Conservation (phyloP, 768 basidiomycete genomes). For the Lactifluus echinatus region DNA sequence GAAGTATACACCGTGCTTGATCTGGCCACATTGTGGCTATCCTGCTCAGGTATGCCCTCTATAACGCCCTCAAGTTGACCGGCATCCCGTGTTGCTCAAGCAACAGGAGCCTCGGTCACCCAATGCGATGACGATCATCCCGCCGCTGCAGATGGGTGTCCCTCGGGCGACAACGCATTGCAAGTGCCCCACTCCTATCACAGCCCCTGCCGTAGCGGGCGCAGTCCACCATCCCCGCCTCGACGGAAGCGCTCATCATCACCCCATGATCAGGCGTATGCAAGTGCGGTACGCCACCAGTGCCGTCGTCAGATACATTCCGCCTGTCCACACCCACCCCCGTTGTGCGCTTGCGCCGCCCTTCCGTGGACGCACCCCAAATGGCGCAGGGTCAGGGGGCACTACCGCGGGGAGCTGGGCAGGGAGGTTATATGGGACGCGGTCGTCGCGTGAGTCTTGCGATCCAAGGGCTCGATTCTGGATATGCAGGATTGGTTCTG, state of each 20-base stretch:
- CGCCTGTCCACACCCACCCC: not conserved
- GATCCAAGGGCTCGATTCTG: too few relatives aligned
- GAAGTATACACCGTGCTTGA: conserved; percentile 9
- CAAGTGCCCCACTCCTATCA: not conserved
- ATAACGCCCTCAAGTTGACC: conserved; percentile 9
- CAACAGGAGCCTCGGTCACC: too few relatives aligned
- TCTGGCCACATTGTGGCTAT: conserved; percentile 7
- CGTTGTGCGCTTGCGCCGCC: not conserved
- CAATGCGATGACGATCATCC: too few relatives aligned
- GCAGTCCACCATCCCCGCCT: not conserved
- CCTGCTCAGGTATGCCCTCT: not conserved
- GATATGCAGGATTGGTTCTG: too few relatives aligned
- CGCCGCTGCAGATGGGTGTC: not conserved
- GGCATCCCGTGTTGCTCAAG: too few relatives aligned
- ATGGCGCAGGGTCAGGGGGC: not conserved
- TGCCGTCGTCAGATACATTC: not conserved
- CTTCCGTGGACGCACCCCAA: not conserved
- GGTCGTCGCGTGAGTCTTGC: not conserved
- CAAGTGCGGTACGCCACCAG: conserved; percentile 1
- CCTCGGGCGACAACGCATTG: not conserved
- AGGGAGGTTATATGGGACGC: not conserved
- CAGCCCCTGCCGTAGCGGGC: not conserved
- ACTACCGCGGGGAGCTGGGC: not conserved
- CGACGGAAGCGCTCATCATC: not conserved
- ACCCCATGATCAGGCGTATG: conserved; percentile 9